Conservation (phyloP, 192 early-diverging fungal genomes). For the Gryganskiella cystojenkinii region DNA sequence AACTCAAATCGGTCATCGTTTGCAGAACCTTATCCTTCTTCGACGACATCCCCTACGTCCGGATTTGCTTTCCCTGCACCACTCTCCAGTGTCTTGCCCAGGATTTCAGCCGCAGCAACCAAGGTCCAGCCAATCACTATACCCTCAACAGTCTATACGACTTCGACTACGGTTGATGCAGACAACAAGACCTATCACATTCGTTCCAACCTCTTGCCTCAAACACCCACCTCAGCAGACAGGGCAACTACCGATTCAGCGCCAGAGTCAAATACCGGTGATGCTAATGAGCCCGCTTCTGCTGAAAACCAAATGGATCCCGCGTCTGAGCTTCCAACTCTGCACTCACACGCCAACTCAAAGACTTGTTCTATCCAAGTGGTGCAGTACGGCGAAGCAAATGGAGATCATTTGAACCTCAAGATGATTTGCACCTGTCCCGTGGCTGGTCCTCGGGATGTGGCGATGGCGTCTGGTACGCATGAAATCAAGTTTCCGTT, state of each 20-base stretch:
- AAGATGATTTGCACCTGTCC: constrained; percentile 53
- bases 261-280: not conserved
- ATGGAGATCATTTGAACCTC: constrained; percentile 43
- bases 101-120: constrained; percentile 1
- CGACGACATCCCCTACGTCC: constrained; percentile 11
- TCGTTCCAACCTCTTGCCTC: constrained; percentile 45
- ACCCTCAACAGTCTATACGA: constrained; percentile 40
- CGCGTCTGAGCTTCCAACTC: constrained; percentile 38
- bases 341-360: constrained; percentile 58
- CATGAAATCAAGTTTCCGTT: constrained; percentile 80
- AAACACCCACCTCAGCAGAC: constrained; percentile 27
- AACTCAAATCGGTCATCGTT: constrained; percentile 14
- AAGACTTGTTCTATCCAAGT: constrained; percentile 61
- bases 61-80: constrained; percentile 9
- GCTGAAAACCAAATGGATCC: not conserved
- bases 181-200: constrained; percentile 57
- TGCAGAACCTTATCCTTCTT: constrained; percentile 1
- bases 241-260: not conserved
- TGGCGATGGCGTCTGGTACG: constrained; percentile 45
- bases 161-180: constrained; percentile 51
- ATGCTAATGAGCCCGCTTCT: not conserved
- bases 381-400: constrained; percentile 62
- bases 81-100: constrained; percentile 8
- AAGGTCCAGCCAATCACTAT: constrained; percentile 34
- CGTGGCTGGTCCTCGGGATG: constrained; percentile 52